phyloP scores from a whole-genome alignment of 2,329 filamentous ascomycete genomes.

The Fusarium secorum region DNA sequence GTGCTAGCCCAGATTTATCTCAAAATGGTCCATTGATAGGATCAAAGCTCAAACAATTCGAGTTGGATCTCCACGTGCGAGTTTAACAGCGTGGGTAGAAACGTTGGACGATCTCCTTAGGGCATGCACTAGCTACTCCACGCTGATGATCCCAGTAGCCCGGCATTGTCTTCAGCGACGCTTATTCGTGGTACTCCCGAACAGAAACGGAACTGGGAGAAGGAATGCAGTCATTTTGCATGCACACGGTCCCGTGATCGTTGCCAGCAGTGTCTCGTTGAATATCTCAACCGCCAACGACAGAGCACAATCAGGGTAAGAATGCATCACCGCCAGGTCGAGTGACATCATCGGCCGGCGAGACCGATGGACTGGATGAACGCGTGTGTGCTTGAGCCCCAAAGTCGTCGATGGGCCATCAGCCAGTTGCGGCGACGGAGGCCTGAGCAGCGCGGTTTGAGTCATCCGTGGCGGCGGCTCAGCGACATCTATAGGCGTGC shows the following conservation, averaged over 20 bases:
- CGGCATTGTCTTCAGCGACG: conserved; percentile 5
- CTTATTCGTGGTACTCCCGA: conserved; percentile 12
- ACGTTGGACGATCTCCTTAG: conserved; percentile 27
- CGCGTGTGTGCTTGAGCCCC: conserved; percentile 27
- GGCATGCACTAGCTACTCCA: conserved; percentile 26
- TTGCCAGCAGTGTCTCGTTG: conserved; percentile 10
- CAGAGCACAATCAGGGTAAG: conserved; percentile 10
- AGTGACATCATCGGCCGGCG: conserved; percentile 32
- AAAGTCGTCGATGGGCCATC: conserved; percentile 16
- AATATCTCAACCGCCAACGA: conserved; percentile 20
- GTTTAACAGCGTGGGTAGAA: conserved; percentile 29
- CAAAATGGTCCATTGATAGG: conserved; percentile 3
- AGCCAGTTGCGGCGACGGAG: conserved; percentile 28
- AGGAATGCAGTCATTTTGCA: conserved; percentile 29
- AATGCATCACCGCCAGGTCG: conserved; percentile 28
- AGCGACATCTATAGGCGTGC: conserved; percentile 20
- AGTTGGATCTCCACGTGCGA: conserved; percentile 29
- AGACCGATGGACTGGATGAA: conserved; percentile 20
- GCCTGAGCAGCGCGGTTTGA: conserved; percentile 20
- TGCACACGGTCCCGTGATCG: conserved; percentile 27
- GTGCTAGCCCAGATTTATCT: conserved; percentile 4
- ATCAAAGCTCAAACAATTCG: conserved; percentile 11
- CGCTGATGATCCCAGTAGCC: conserved; percentile 22
- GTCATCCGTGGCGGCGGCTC: conserved; percentile 35
- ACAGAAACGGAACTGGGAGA: conserved; percentile 9